Evolutionary conservation across 2,329 filamentous ascomycete genomes (phyloP).

Genomic region (Sarocladium strictum): DNA sequence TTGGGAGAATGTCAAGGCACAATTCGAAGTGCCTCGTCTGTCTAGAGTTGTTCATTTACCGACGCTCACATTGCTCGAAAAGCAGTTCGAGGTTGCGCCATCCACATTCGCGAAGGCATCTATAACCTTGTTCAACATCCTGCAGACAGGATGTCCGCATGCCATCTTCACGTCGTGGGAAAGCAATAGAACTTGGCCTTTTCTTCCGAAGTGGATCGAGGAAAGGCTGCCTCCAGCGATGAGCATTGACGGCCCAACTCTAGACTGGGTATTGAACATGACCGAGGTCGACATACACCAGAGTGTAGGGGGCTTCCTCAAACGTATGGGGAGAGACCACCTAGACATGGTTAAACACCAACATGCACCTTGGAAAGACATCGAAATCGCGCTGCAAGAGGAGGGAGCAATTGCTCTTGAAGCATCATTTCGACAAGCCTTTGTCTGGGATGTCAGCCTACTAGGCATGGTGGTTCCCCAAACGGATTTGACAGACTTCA

Average conservation of each 20-base stretch:
- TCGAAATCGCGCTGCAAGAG: slow-evolving; percentile 24
- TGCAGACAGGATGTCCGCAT: slow-evolving; percentile 23
- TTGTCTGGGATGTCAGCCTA: slow-evolving; percentile 32
- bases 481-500: slow-evolving; percentile 15
- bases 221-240: slow-evolving; percentile 26
- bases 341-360: slow-evolving; percentile 19
- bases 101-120: slow-evolving; percentile 25
- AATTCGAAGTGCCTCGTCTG: slow-evolving; percentile 25
- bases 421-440: slow-evolving; percentile 29
- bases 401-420: slow-evolving; percentile 25
- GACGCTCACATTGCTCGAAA: slow-evolving; percentile 16
- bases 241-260: slow-evolving; percentile 31
- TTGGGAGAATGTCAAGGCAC: slow-evolving; percentile 19
- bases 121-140: slow-evolving; percentile 26
- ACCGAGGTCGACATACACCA: slow-evolving; percentile 19
- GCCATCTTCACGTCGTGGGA: slow-evolving; percentile 30
- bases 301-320: slow-evolving; percentile 21
- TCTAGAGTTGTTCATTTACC: slow-evolving; percentile 23
- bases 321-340: slow-evolving; percentile 20
- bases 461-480: slow-evolving; percentile 17
- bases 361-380: slow-evolving; percentile 29
- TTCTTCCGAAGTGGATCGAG: slow-evolving; percentile 29
- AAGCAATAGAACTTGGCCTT: slow-evolving; percentile 30
- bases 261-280: slow-evolving; percentile 30
- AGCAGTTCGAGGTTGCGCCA: slow-evolving; percentile 18